Evolutionary conservation across 768 basidiomycete species (phyloP), one percentile per base, ranked within the genome.

Genomic region (Agaricus blazei): DNA sequence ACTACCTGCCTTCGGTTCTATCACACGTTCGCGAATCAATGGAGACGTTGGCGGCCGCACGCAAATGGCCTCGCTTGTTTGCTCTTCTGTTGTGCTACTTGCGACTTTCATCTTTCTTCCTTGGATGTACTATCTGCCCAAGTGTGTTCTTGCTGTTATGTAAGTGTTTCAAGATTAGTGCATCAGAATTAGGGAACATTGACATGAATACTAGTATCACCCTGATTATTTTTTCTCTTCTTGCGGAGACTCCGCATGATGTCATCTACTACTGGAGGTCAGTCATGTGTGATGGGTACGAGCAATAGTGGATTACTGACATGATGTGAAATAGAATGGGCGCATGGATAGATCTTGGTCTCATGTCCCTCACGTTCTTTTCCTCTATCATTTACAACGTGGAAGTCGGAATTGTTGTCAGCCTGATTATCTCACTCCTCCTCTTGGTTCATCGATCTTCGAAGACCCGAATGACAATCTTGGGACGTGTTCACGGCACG

Each of bases 391-490:
- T 97, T 24, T 94, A 92, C 84, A 85, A 88, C 60, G 85, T 98
- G 54, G 94, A 98, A 75, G 85, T 92, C 52, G 96, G 96, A 12
- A 85, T 98, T 42, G 82, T 89, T n/a, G 85, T 90, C 61, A 90
- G 90, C 59, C 74, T 98, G 59, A 83, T 93, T 41, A 83, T 94
- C 55, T 93, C 93, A 31, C 78, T 98, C 40, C 73, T 98, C 0
- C 77, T 98, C 31, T 92, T 97, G 46, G 90, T 98, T 3, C 86
- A 87, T 60, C 86, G 92, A 36, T 93, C 93, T 1, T 93, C 95
- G 3, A 87, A 82, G 63, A 82, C 93, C 1, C 79, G 93, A 9
- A 92, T 98, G 88, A 87, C 90, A 5, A 93, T 98, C 61, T 74
- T 98, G 62, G 95, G 95, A 8, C 82, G 88, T 8, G 81, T 98